A percentile compares a stretch with the other conserved stretches of the same genome.
phyloP scores from a whole-genome alignment of 805 yeast species.

The Yarrowia divulgata region DNA sequence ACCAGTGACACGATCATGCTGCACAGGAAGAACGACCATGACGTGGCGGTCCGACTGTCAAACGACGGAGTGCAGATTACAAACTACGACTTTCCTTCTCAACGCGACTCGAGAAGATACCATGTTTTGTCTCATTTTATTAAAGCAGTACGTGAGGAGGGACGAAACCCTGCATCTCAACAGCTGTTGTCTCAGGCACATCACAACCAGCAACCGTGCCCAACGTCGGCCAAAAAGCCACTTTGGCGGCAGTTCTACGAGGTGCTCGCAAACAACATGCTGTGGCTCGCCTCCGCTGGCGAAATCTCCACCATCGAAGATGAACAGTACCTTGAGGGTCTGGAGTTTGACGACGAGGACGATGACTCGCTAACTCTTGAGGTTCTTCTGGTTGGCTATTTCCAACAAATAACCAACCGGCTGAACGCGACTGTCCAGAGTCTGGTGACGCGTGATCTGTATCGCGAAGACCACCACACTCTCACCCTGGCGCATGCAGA shows the following conservation, averaged over 20 bases:
- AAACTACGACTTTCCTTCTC: constrained; percentile 9
- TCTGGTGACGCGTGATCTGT: constrained; percentile 29
- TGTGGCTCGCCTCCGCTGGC: constrained; percentile 37
- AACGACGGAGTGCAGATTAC: constrained; percentile 18
- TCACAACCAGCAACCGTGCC: constrained; percentile 1
- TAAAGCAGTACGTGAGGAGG: constrained; percentile 25
- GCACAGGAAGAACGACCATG: constrained; percentile 7
- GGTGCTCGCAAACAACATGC: constrained; percentile 32
- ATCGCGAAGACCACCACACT: constrained; percentile 28
- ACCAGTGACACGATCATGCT: constrained; percentile 31
- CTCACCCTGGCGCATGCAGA: constrained; percentile 29
- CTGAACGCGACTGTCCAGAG: constrained; percentile 22
- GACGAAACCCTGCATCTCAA: constrained; percentile 13
- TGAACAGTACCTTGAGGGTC: constrained; percentile 29
- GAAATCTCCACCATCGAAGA: constrained; percentile 36
- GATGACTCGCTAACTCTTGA: constrained; percentile 25
- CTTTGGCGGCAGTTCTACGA: constrained; percentile 35
- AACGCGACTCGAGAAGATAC: constrained; percentile 20
- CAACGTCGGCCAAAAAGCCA: constrained; percentile 1
- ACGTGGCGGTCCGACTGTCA: constrained; percentile 14
- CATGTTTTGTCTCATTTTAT: constrained; percentile 34
- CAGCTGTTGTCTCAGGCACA: constrained; percentile 18
- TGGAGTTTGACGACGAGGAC: constrained; percentile 32
- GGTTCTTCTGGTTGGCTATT: constrained; percentile 31
- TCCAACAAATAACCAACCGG: constrained; percentile 27